Base-by-base conservation (phyloP, 148 eudicot genomes). In the Bassia scoparia region DNA sequence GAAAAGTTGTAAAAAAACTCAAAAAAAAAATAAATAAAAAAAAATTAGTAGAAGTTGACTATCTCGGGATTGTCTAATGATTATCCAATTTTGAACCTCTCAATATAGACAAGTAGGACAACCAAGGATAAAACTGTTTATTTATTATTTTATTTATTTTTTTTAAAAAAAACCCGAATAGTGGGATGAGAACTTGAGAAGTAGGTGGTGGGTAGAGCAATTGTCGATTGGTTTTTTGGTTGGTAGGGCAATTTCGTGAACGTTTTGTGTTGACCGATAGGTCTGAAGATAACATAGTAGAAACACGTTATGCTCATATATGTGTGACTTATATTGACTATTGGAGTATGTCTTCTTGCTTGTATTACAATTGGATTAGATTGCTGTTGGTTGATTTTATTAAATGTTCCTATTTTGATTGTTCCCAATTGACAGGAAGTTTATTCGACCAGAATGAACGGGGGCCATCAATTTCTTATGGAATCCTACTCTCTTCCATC, bases 381-480 rank as follows among this genome's bases (percentile, higher is more conserved):
- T 27, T 34, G 50, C 27, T 12, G 5, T 26, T n/a, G n/a, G 31
- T n/a, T 64, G 31, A 20, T 23, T 23, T 44, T 15, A 46, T 73
- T 21, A 55, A 20, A 68, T 61, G 26, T 44, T 59, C 44, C 53
- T 59, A 74, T 66, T 74, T 68, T 68, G 68, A 31, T 77, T 48
- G 75, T 68, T n/a, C n/a, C 37, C 65, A 71, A 35, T 81, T 46
- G 79, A 82, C 74, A 95, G 99, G 99, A 14, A 95, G 99, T 95
- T 97, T 82, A 95, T 95, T 74, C 86, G 99, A 46, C 97, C 72
- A 91, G 81, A 79, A 60, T 68, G 99, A 95, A 88, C 84, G n/a
- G 99, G 99, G 77, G 99, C 97, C 48, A 75, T 95, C 83, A 91
- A 91, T 73, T 88, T 91, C 63, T 83, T 95, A 86, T 97, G 99